Conservation (phyloP, 768 basidiomycete species). For the Phanerochaete sordida region DNA sequence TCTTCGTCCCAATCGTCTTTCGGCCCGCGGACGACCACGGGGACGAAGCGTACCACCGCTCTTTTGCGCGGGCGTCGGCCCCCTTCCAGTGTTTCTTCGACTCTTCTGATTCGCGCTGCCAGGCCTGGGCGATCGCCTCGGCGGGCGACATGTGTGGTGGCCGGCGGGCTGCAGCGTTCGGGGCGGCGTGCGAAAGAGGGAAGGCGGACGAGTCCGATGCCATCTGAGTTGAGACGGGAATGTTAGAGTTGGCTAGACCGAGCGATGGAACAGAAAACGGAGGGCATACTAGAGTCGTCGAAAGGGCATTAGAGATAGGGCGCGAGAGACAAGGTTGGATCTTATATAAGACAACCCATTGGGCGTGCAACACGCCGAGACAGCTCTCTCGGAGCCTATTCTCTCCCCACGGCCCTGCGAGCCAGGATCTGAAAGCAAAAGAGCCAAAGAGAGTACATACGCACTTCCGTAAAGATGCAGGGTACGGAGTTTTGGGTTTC, state of each 20-base stretch:
- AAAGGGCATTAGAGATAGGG: slow-evolving; percentile 23
- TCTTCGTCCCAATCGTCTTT: slow-evolving; percentile 43
- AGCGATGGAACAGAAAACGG: slow-evolving; percentile 8
- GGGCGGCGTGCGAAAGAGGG: slow-evolving; percentile 21
- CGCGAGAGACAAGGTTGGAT: slow-evolving; percentile 23
- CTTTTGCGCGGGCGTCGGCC: slow-evolving; percentile 43
- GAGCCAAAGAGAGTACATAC: slow-evolving; percentile 26
- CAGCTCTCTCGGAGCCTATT: slow-evolving; percentile 17
- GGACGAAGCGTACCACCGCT: slow-evolving; percentile 40
- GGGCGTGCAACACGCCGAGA: slow-evolving; percentile 9
- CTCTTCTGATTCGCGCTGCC: slow-evolving; percentile 60
- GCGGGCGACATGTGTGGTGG: slow-evolving; percentile 41
- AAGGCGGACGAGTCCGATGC: slow-evolving; percentile 26
- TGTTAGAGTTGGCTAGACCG: slow-evolving; percentile 10
- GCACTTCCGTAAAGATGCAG: slow-evolving; percentile 21
- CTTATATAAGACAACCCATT: slow-evolving; percentile 26
- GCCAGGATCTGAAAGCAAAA: slow-evolving; percentile 14
- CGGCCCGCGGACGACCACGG: slow-evolving; percentile 21
- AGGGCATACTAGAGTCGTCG: slow-evolving; percentile 28
- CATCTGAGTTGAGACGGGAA: slow-evolving; percentile 18
- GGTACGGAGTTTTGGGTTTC: slow-evolving; percentile 17
- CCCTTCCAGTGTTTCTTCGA: slow-evolving; percentile 59
- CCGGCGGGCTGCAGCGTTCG: slow-evolving; percentile 16
- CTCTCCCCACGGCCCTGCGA: slow-evolving; percentile 16
- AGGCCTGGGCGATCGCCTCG: slow-evolving; percentile 65